These are phyloP conservation scores for Rickenella mellea DNA, from an alignment of 768 basidiomycete species.

Conservation along the genomic window DNA sequence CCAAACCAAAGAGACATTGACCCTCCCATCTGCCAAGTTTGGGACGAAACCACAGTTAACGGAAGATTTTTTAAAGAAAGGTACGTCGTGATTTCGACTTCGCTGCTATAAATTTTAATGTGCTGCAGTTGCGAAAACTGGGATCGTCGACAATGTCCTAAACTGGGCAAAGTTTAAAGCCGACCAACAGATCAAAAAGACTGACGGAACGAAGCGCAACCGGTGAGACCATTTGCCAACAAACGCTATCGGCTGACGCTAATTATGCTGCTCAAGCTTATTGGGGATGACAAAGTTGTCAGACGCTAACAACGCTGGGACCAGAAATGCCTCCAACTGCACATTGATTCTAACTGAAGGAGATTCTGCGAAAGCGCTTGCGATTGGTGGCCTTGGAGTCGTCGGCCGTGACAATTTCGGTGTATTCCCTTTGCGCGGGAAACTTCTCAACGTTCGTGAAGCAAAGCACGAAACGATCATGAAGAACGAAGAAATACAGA, in stretches of 20 bases:
- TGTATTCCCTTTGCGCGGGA: conserved; percentile 95
- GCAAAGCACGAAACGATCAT: conserved; percentile 93
- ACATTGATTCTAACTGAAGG: conserved; percentile 98
- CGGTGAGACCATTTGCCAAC: conserved; percentile 37
- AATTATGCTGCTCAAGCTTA: conserved; percentile 39
- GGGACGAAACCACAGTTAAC: conserved; percentile 76
- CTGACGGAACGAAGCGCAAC: conserved; percentile 84
- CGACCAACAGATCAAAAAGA: conserved; percentile 92
- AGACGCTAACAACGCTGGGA: conserved; percentile 96
- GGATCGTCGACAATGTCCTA: conserved; percentile 85
- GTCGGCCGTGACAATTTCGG: conserved; percentile 96
- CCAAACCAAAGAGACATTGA: conserved; percentile 96
- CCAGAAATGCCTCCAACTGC: conserved; percentile 67
- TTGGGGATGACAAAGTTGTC: conserved; percentile 88
- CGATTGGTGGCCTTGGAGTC: conserved; percentile 88
- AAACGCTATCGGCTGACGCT: background rate
- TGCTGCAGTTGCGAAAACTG: conserved; percentile 67
- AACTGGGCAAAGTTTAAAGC: conserved; percentile 98
- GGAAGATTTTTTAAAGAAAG: conserved; percentile 95
- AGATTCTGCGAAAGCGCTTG: conserved; percentile 96
- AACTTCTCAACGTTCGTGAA: conserved; percentile 94
- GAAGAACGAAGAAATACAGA: conserved; percentile 96
- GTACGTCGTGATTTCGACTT: conserved; percentile 26
- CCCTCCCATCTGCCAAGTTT: conserved; percentile 80
- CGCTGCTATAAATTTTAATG: conserved; percentile 1